Conservation (phyloP, 73 alveolate species). For the Tetrahymena malaccensis region DNA sequence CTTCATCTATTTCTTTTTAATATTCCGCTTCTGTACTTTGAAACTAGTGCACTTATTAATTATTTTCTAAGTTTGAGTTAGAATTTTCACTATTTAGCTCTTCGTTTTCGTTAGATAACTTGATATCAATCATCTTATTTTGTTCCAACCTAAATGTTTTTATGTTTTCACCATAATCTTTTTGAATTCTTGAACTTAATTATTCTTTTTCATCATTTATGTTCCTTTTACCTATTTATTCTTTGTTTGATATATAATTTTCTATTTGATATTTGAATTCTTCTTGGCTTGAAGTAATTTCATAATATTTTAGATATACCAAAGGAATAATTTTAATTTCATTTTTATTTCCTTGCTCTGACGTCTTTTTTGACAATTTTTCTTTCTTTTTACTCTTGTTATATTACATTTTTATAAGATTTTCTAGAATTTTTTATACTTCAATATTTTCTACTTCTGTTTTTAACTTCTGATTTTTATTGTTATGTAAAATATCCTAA, state of each 20-base stretch:
- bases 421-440: not conserved
- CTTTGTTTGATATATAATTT: not conserved
- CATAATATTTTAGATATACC: not conserved
- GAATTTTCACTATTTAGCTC: not conserved
- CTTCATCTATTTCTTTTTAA: not conserved
- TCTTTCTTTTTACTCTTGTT: not conserved
- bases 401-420: not conserved
- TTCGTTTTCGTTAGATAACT: not conserved
- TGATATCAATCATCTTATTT: not conserved
- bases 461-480: not conserved
- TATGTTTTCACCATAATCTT: not conserved
- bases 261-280: not conserved
- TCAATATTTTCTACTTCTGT: not conserved
- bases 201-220: not conserved
- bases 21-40: not conserved
- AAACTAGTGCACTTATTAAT: not conserved
- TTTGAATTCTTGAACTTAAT: not conserved
- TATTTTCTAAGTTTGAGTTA: not conserved
- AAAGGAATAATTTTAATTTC: not conserved
- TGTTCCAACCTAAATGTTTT: not conserved
- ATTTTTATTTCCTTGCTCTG: not conserved
- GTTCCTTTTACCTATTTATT: not conserved
- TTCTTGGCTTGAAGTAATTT: not conserved
- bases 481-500: not conserved
- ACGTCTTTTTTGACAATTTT: not conserved